Base-by-base conservation (phyloP, 345 rosid species). In the Boechera stricta region DNA sequence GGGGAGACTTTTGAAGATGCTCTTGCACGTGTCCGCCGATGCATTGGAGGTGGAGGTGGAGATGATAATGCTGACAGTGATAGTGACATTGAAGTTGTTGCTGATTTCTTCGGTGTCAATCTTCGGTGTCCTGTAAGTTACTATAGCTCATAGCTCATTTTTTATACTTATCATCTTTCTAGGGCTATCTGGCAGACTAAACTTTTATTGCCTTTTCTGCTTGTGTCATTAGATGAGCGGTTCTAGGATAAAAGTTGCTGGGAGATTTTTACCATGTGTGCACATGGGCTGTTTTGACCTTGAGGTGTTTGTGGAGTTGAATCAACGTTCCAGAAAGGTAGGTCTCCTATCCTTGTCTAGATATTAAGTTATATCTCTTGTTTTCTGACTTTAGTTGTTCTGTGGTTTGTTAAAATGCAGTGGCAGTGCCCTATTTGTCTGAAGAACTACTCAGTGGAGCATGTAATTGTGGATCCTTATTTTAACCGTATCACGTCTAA, bases 261-360 rank as follows among this genome's bases (percentile, higher is more conserved):
- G 99, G 79, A 87, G 99, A 81, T 95, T 95, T 77, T 88, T 84
- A 85, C 89, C 98, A 51, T 95, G 99, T 83, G 85, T 73, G 58
- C 99, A 95, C 87, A 90, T 95, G 97, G 97, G 96, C 26, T 89
- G 99, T 78, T 95, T 95, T 76, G 98, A 95, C 85, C 94, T 95
- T 69, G 96, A 95, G 10, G 93, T 93, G 64, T 95, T 93, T 83
- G 97, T 95, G 74, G 96, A 95, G 83, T 70, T 95, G 82, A 95
- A 92, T 84, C 93, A 92, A 84, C 97, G 99, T 38, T 89, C 98
- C 79, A 87, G 98, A 84, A 95, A 95, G 98, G 99, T 86, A 85
- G 77, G 92, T 73, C 56, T 54, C 60, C 72, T 44, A 44, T 64
- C 47, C 15, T 48, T 31, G 54, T 51, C 33, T 21, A 55, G 15